Conservation (phyloP, 129 eudicot genomes). For the Deinandra increscens region DNA sequence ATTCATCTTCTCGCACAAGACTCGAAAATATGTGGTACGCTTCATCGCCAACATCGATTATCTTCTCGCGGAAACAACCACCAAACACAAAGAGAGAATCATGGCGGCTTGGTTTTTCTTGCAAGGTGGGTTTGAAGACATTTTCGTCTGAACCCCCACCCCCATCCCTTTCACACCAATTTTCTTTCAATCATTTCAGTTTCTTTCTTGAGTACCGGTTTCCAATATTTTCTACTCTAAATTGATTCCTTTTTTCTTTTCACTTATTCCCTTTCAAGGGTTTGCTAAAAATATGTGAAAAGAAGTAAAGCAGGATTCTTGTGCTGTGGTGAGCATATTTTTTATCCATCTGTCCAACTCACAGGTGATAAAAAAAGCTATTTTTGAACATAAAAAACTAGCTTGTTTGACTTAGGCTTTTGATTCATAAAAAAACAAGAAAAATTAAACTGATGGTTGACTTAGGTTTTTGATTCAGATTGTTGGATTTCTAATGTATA, state of each 20-base stretch:
- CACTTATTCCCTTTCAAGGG: conserved; percentile 33
- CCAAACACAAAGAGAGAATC: conserved; percentile 10
- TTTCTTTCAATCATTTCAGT: background rate
- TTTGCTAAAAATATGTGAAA: conserved; percentile 31
- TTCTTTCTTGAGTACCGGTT: conserved; percentile 24
- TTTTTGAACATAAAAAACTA: conserved; percentile 16
- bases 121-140: conserved; percentile 25
- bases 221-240: conserved; percentile 14
- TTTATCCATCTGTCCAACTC: conserved; percentile 40
- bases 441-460: conserved; percentile 35
- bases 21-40: too few relatives aligned
- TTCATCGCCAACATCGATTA: too few relatives aligned
- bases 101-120: conserved; percentile 31
- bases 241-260: too few relatives aligned
- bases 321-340: conserved; percentile 30
- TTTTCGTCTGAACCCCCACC: background rate
- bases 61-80: conserved; percentile 35
- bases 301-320: conserved; percentile 41
- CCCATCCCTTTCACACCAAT: background rate
- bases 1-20: too few relatives aligned
- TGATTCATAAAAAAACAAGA: conserved; percentile 18
- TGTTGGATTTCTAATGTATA: conserved; percentile 47
- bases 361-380: conserved; percentile 21
- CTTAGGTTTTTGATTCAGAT: conserved; percentile 40
- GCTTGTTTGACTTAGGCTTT: conserved; percentile 23